Evolutionary conservation across 2,329 filamentous ascomycete species (phyloP).

Genomic region (Aureobasidium musti): DNA sequence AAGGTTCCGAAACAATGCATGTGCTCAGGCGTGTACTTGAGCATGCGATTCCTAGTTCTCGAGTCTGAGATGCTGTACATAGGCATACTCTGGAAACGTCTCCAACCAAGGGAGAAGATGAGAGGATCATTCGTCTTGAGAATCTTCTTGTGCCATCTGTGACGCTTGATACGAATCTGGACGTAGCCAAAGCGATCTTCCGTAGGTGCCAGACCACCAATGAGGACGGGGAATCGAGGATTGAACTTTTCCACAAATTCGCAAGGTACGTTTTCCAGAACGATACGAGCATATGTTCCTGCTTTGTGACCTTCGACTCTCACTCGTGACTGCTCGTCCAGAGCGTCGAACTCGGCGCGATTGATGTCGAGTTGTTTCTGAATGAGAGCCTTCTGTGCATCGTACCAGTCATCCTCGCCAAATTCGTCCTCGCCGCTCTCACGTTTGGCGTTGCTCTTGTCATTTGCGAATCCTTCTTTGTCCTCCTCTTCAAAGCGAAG

Average conservation of each 20-base stretch:
- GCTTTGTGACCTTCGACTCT: slow-evolving; percentile 88
- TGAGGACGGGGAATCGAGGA: slow-evolving; percentile 76
- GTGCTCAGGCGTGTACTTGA: slow-evolving; percentile 98
- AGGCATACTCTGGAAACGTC: slow-evolving; percentile 87
- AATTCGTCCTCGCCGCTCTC: slow-evolving; percentile 77
- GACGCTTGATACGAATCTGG: slow-evolving; percentile 93
- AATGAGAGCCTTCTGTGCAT: slow-evolving; percentile 89
- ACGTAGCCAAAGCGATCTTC: slow-evolving; percentile 96
- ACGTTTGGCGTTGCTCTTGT: slow-evolving; percentile 74
- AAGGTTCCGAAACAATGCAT: slow-evolving; percentile 99
- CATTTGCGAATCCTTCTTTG: slow-evolving; percentile 90
- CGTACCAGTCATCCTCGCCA: slow-evolving; percentile 98
- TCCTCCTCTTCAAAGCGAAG: slow-evolving; percentile 97
- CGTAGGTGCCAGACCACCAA: slow-evolving; percentile 88
- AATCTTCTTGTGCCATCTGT: slow-evolving; percentile 99
- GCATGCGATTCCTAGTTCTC: slow-evolving; percentile 90
- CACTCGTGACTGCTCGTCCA: slow-evolving; percentile 80
- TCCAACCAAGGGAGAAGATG: slow-evolving; percentile 95
- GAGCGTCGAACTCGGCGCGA: slow-evolving; percentile 82
- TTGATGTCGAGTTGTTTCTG: slow-evolving; percentile 98
- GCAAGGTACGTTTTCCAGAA: slow-evolving; percentile 83
- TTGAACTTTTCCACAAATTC: slow-evolving; percentile 87
- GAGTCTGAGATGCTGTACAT: slow-evolving; percentile 96
- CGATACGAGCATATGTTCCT: slow-evolving; percentile 88
- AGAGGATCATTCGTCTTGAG: slow-evolving; percentile 97